phyloP scores from a whole-genome alignment of 306 rosid species.

The Cyclanthera cordifolia region DNA sequence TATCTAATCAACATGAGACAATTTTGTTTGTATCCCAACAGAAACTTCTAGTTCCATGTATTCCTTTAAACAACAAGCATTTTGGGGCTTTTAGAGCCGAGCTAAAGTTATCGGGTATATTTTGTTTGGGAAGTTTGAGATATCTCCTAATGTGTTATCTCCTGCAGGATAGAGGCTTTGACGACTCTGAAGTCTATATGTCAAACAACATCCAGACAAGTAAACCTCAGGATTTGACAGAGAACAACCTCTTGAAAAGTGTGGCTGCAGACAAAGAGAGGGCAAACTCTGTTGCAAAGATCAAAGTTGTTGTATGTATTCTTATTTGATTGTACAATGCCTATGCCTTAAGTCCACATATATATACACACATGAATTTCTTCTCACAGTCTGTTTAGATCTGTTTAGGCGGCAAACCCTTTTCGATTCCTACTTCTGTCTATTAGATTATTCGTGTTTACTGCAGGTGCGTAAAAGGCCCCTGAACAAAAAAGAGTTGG shows the following conservation, averaged over 20 bases:
- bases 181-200: slow-evolving; percentile 62
- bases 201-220: slow-evolving; percentile 47
- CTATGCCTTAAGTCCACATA: neutral
- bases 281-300: slow-evolving; percentile 82
- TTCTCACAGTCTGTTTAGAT: neutral
- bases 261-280: slow-evolving; percentile 81
- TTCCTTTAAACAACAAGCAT: neutral
- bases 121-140: slow-evolving; percentile 48
- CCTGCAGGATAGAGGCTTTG: slow-evolving; percentile 56
- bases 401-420: neutral
- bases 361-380: neutral
- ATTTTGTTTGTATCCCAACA: too few relatives aligned
- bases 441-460: slow-evolving; percentile 5
- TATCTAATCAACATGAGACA: too few relatives aligned
- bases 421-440: slow-evolving; percentile 9
- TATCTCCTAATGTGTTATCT: slow-evolving; percentile 31
- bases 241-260: slow-evolving; percentile 51
- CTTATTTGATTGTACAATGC: slow-evolving; percentile 1
- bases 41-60: neutral
- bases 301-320: slow-evolving; percentile 95
- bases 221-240: slow-evolving; percentile 52
- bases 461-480: slow-evolving; percentile 97
- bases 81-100: neutral
- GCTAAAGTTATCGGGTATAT: slow-evolving; percentile 19
- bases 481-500: slow-evolving; percentile 79